These are phyloP conservation scores for Sophora flavescens DNA, from an alignment of 306 rosid species.

Conservation along the genomic window DNA sequence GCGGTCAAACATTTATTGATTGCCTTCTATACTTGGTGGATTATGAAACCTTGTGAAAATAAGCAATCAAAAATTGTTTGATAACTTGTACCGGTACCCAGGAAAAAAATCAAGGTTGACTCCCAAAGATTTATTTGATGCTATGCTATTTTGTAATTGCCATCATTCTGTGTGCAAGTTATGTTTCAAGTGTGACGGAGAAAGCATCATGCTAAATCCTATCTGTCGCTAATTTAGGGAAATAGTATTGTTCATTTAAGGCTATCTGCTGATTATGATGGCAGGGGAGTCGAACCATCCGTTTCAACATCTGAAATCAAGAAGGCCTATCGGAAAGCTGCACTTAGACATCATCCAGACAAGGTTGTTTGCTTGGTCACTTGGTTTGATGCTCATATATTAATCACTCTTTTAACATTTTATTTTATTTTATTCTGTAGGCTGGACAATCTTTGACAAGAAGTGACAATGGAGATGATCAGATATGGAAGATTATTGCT, in stretches of 20 bases:
- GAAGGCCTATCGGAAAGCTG: conserved; percentile 99
- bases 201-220: conserved; percentile 12
- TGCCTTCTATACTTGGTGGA: conserved; percentile 11
- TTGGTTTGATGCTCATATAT: conserved; percentile 16
- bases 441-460: conserved; percentile 86
- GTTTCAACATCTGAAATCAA: conserved; percentile 85
- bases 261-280: conserved; percentile 51
- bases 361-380: conserved; percentile 62
- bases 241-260: conserved; percentile 33
- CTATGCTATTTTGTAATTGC: conserved; percentile 13
- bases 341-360: conserved; percentile 97
- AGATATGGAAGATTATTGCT: conserved; percentile 78
- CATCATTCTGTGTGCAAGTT: conserved; percentile 24
- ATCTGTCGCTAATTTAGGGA: conserved; percentile 33
- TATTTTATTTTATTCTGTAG: conserved; percentile 58
- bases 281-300: conserved; percentile 92
- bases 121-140: conserved; percentile 14
- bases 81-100: not conserved
- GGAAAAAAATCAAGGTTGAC: not conserved
- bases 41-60: conserved; percentile 4
- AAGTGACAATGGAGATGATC: conserved; percentile 82
- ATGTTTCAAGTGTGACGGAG: conserved; percentile 20
- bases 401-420: conserved; percentile 38
- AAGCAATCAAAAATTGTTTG: not conserved
- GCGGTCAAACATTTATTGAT: conserved; percentile 16